A percentile compares a stretch with the other conserved stretches of the same genome.
Evolutionary conservation across 768 basidiomycete species (phyloP).

Genomic region (Tricholoma hemisulphureum): DNA sequence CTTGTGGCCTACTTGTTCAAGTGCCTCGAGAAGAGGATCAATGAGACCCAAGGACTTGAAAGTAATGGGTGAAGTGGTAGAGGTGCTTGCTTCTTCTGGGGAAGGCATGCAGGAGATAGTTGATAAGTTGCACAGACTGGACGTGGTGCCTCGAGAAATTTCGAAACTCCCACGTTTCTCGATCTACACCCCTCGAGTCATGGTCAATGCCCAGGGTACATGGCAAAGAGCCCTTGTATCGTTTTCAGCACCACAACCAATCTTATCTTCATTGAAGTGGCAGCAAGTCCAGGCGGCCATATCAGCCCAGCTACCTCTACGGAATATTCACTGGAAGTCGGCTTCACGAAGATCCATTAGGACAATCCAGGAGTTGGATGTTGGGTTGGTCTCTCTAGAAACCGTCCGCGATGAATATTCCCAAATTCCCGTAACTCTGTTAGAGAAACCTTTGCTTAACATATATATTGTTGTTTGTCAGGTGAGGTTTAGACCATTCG

Average conservation of each 20-base stretch:
- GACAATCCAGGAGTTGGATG: conserved; percentile 87
- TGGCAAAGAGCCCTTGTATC: conserved; percentile 61
- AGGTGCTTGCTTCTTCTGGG: conserved; percentile 58
- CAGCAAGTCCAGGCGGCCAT: conserved; percentile 64
- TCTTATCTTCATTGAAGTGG: conserved; percentile 73
- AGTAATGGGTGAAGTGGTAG: conserved; percentile 37
- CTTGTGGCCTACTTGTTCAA: conserved; percentile 78
- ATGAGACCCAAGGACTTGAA: conserved; percentile 89
- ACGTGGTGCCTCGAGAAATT: conserved; percentile 3
- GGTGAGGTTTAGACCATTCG: conserved; percentile 41
- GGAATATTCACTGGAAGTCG: conserved; percentile 92
- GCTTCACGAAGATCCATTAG: conserved; percentile 65
- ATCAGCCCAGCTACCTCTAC: conserved; percentile 74
- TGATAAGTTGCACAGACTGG: background rate
- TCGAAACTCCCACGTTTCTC: conserved; percentile 19
- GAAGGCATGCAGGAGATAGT: conserved; percentile 46
- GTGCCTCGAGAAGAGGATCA: conserved; percentile 82
- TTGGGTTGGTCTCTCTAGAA: conserved; percentile 69
- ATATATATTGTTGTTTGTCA: conserved; percentile 87
- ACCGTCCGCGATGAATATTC: conserved; percentile 70
- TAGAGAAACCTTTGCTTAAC: conserved; percentile 87
- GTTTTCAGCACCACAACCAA: conserved; percentile 60
- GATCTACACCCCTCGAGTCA: conserved; percentile 12
- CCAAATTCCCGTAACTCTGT: conserved; percentile 70
- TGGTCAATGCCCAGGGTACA: conserved; percentile 19